phyloP scores from a whole-genome alignment of 495 filamentous ascomycete genomes.

The Penicillium crystallinum region DNA sequence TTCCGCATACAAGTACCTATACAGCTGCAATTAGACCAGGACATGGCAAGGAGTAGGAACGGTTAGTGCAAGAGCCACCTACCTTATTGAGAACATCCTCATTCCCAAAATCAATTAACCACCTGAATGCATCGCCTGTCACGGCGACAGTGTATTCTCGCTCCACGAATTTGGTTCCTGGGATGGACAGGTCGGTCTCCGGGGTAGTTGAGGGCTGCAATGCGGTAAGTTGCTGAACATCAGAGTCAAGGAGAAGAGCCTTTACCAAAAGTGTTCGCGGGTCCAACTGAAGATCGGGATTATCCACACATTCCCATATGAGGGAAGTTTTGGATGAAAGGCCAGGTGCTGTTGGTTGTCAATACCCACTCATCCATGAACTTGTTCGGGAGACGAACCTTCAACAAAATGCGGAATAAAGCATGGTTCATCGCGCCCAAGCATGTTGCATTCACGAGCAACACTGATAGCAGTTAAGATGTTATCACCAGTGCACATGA shows the following conservation, averaged over 20 bases:
- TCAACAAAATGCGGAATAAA: conserved; percentile 87
- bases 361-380: background rate
- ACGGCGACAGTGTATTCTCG: conserved; percentile 83
- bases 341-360: conserved; percentile 44
- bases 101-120: conserved; percentile 86
- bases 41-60: background rate
- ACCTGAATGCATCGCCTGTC: conserved; percentile 90
- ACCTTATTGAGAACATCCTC: conserved; percentile 69
- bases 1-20: conserved; percentile 82
- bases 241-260: background rate
- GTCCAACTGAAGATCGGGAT: conserved; percentile 69
- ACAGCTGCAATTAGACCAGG: background rate
- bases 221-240: conserved; percentile 21
- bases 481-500: conserved; percentile 99
- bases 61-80: conserved; percentile 9
- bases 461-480: conserved; percentile 97
- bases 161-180: conserved; percentile 72
- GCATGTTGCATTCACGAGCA: conserved; percentile 82
- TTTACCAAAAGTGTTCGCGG: conserved; percentile 66
- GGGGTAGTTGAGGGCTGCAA: conserved; percentile 62
- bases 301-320: conserved; percentile 89
- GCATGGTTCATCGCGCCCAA: conserved; percentile 75
- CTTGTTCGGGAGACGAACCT: conserved; percentile 37
- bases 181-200: conserved; percentile 73
- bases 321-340: conserved; percentile 65